Evolutionary conservation across 768 basidiomycete species (phyloP), one percentile per base, ranked within the genome.

Genomic region (Hebeloma cylindrosporum): DNA sequence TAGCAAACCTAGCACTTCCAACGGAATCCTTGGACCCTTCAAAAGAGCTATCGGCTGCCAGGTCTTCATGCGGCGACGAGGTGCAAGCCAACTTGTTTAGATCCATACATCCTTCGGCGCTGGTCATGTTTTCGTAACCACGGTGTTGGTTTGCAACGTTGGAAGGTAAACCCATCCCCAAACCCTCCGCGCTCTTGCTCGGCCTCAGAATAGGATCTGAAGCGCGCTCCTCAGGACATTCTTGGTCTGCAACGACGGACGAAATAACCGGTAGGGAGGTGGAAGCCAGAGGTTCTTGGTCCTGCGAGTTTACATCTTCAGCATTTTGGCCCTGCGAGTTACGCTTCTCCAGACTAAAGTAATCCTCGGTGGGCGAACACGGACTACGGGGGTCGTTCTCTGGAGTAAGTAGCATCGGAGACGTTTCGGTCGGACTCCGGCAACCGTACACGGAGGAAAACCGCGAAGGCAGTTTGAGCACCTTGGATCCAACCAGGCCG

Each of bases 101-200:
- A 26, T 45, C 43, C 35, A 26, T 35, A 38, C 35, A 47, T 13
- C 32, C 40, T 31, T 39, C 35, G 17, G 35, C 40, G 6, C 25
- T 43, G 41, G 44, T 39, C n/a, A n/a, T n/a, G n/a, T n/a, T n/a
- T n/a, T n/a, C n/a, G n/a, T n/a, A n/a, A n/a, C n/a, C n/a, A n/a
- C n/a, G 46, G 11, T 43, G 40, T 3, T 47, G 40, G 21, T 43
- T 48, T 17, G 45, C 43, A 14, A 57, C 32, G 21, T 45, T 32
- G 17, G 56, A 54, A 20, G 56, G 56, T 18, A 54, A 43, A 16
- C 56, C 56, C 11, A 52, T 44, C 30, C 52, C 52, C 36, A 56
- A 30, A 20, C 31, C 43, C 18, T 49, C 52, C 21, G 30, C 14
- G 22, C 34, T 45, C 35, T 47, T 45, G 26, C 45, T 50, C 10